phyloP scores from a whole-genome alignment of 371 early-diverging fungal genomes.

The Mortierella sp. region DNA sequence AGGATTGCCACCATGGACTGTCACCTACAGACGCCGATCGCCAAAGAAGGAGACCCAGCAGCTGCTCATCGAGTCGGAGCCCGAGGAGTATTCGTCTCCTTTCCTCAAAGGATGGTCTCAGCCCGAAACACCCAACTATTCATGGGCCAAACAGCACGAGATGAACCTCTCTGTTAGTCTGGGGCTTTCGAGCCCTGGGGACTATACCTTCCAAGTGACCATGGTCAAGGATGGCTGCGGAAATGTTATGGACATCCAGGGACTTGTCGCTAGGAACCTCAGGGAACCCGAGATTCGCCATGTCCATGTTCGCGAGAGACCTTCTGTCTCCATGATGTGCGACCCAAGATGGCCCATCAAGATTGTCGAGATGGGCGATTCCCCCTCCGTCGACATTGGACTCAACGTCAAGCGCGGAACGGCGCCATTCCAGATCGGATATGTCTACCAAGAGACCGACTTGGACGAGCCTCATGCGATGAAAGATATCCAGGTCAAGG shows the following conservation, averaged over 20 bases:
- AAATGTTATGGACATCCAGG: slow-evolving; percentile 33
- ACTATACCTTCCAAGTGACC: slow-evolving; percentile 37
- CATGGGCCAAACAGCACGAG: slow-evolving; percentile 47
- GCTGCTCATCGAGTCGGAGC: slow-evolving; percentile 41
- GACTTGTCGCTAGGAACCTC: slow-evolving; percentile 25
- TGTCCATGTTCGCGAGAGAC: slow-evolving; percentile 34
- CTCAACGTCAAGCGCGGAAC: slow-evolving; percentile 28
- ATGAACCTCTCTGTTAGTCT: slow-evolving; percentile 46
- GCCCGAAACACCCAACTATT: slow-evolving; percentile 33
- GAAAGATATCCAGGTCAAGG: slow-evolving; percentile 32
- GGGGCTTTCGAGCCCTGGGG: slow-evolving; percentile 37
- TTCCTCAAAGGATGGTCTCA: slow-evolving; percentile 44
- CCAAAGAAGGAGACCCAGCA: slow-evolving; percentile 31
- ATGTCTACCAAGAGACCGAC: slow-evolving; percentile 48
- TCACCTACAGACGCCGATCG: slow-evolving; percentile 37
- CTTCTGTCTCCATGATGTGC: slow-evolving; percentile 34
- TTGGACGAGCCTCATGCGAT: slow-evolving; percentile 38
- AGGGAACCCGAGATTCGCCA: slow-evolving; percentile 43
- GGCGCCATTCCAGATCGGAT: slow-evolving; percentile 40
- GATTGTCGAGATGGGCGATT: slow-evolving; percentile 34
- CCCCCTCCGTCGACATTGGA: slow-evolving; percentile 23
- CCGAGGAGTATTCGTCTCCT: slow-evolving; percentile 44
- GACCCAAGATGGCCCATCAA: slow-evolving; percentile 45
- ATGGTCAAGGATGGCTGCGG: slow-evolving; percentile 47
- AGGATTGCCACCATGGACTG: slow-evolving; percentile 50